Percentiles rank a stretch among this genome's conserved stretches.
phyloP scores from a whole-genome alignment of 306 rosid genomes.

The Myrica gale region DNA sequence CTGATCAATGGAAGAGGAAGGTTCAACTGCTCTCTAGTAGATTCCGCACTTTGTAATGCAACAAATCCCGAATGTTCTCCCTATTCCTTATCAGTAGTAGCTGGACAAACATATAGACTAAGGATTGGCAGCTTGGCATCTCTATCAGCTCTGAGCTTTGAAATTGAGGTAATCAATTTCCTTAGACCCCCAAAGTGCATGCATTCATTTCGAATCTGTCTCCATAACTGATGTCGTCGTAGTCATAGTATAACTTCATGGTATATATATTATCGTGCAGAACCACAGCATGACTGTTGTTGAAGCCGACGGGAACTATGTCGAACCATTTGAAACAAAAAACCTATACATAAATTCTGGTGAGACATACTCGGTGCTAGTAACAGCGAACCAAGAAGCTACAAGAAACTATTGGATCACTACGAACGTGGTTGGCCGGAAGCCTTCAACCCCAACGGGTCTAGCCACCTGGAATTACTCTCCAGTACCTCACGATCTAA shows the following conservation, averaged over 20 bases:
- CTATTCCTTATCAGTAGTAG: constrained; percentile 32
- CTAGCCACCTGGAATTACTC: constrained; percentile 65
- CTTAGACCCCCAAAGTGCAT: too few species aligned
- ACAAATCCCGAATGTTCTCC: constrained; percentile 44
- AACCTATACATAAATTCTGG: constrained; percentile 77
- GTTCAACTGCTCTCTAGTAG: constrained; percentile 45
- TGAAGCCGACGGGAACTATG: constrained; percentile 88
- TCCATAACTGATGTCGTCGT: too few species aligned
- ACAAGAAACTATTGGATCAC: constrained; percentile 77
- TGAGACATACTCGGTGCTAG: constrained; percentile 79
- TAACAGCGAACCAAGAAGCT: constrained; percentile 65
- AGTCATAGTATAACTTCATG: too few species aligned
- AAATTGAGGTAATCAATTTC: constrained; percentile 44
- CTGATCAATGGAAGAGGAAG: constrained; percentile 56
- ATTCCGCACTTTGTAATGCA: constrained; percentile 31
- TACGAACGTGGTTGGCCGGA: constrained; percentile 44
- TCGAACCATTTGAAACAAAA: constrained; percentile 71
- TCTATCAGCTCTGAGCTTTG: constrained; percentile 51
- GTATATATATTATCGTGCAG: constrained; percentile 26
- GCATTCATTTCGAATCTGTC: too few species aligned
- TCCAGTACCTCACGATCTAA: constrained; percentile 58
- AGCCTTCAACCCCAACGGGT: constrained; percentile 57
- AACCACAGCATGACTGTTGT: constrained; percentile 86
- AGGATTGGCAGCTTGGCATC: constrained; percentile 46
- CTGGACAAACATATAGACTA: constrained; percentile 42